Percentiles rank a stretch among this genome's conserved stretches.
These are phyloP conservation scores for Dryas alaskensis DNA, from an alignment of 306 rosid genomes.

Conservation along the genomic window DNA sequence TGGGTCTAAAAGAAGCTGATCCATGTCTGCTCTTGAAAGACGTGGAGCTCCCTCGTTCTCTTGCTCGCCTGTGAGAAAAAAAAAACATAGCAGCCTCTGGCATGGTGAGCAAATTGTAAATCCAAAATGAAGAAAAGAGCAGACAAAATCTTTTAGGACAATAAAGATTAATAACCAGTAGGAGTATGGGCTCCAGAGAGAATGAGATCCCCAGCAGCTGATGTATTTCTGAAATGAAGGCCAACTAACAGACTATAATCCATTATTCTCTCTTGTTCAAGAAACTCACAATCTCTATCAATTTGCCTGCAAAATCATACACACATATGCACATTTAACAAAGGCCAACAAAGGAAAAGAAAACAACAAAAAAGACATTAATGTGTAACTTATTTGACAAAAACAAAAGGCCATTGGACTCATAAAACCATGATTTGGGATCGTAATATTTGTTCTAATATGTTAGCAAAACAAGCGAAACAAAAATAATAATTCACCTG, in stretches of 20 bases:
- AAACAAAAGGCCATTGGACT: too few relatives aligned
- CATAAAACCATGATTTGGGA: not conserved
- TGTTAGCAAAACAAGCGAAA: not conserved
- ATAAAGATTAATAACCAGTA: constrained; percentile 35
- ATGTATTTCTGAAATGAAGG: constrained; percentile 71
- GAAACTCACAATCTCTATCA: constrained; percentile 85
- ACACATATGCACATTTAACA: not conserved
- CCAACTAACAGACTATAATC: constrained; percentile 89
- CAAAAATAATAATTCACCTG: constrained; percentile 42
- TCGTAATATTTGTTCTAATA: not conserved
- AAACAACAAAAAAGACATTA: not conserved
- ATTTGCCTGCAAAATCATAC: constrained; percentile 51
- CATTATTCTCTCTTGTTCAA: constrained; percentile 91
- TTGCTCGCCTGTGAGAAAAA: constrained; percentile 37
- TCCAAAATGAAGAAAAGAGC: not conserved
- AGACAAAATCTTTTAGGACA: not conserved
- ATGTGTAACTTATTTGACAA: not conserved
- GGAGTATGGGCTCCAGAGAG: constrained; percentile 50
- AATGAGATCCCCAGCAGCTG: constrained; percentile 60
- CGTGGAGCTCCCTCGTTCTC: constrained; percentile 49
- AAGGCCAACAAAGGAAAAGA: not conserved
- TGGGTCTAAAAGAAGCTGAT: constrained; percentile 64
- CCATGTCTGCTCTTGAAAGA: constrained; percentile 47
- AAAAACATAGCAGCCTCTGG: not conserved
- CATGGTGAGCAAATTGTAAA: not conserved